These are phyloP conservation scores for Myochromella boudieri DNA, from an alignment of 768 basidiomycete species.

Conservation along the genomic window DNA sequence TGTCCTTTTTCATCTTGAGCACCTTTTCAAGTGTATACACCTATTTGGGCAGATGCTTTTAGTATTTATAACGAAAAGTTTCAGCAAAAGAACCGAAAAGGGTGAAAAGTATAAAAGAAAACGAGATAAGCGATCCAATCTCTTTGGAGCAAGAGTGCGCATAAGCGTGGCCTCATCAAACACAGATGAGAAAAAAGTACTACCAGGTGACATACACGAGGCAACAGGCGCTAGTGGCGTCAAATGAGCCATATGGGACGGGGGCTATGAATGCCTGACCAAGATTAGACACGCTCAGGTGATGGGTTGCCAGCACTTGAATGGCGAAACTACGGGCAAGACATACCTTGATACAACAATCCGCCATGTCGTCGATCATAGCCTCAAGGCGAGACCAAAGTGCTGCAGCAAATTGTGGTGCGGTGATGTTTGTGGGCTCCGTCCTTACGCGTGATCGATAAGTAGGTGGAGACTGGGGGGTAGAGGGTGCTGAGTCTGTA, in stretches of 20 bases:
- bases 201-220: slow-evolving; percentile 9
- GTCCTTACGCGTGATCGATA: slow-evolving; percentile 88
- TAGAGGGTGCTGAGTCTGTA: slow-evolving; percentile 23
- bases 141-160: not conserved
- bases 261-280: slow-evolving; percentile 4
- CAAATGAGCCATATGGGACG: slow-evolving; percentile 6
- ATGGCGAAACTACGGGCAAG: no score
- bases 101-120: not conserved
- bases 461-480: slow-evolving; percentile 39
- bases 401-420: slow-evolving; percentile 81
- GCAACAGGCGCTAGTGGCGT: slow-evolving; percentile 15
- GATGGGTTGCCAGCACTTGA: no score
- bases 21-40: slow-evolving; percentile 97
- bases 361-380: slow-evolving; percentile 86
- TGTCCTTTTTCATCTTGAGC: slow-evolving; percentile 83
- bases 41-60: slow-evolving; percentile 34
- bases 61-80: not conserved
- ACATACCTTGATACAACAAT: slow-evolving; percentile 82
- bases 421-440: slow-evolving; percentile 86
- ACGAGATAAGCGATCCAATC: not conserved
- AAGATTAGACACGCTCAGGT: not conserved
- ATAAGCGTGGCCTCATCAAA: slow-evolving; percentile 1
- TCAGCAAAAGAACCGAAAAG: not conserved
- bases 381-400: slow-evolving; percentile 81
- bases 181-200: not conserved